Evolutionary conservation across 495 filamentous ascomycete species (phyloP).

Genomic region (Lasiosphaeria miniovina): DNA sequence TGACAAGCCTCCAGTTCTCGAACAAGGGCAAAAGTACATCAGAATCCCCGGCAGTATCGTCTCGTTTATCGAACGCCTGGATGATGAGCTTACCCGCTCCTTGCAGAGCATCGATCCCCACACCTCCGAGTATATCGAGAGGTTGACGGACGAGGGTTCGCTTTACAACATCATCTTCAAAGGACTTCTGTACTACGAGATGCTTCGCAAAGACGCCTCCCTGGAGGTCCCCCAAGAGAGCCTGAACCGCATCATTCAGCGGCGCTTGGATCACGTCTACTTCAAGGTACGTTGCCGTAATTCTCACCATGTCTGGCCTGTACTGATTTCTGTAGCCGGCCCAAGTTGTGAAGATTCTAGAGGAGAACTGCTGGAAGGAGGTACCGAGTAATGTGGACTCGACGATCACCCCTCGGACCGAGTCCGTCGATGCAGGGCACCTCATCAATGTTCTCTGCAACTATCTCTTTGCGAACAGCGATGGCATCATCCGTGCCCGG

Average conservation of each 20-base stretch:
- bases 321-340: slow-evolving; percentile 57
- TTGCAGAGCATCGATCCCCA: slow-evolving; percentile 97
- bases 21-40: slow-evolving; percentile 67
- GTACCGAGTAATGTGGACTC: slow-evolving; percentile 72
- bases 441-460: slow-evolving; percentile 88
- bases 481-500: slow-evolving; percentile 91
- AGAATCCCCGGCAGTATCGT: slow-evolving; percentile 91
- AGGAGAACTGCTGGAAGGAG: slow-evolving; percentile 87
- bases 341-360: slow-evolving; percentile 86
- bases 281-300: slow-evolving; percentile 69
- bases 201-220: slow-evolving; percentile 63
- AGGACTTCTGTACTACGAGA: slow-evolving; percentile 81
- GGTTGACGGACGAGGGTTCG: slow-evolving; percentile 84
- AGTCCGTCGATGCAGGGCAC: slow-evolving; percentile 59
- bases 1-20: slow-evolving; percentile 77
- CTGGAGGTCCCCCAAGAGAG: slow-evolving; percentile 75
- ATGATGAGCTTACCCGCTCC: slow-evolving; percentile 95
- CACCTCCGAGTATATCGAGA: slow-evolving; percentile 97
- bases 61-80: slow-evolving; percentile 90
- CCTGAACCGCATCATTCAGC: slow-evolving; percentile 87
- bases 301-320: background rate
- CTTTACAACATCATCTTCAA: slow-evolving; percentile 90
- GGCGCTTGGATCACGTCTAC: slow-evolving; percentile 93
- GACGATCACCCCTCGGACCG: slow-evolving; percentile 67
- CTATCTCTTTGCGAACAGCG: slow-evolving; percentile 89